Evolutionary conservation across 345 rosid genomes (phyloP), one percentile per base, ranked within the genome.

Genomic region (Camelina laxa): DNA sequence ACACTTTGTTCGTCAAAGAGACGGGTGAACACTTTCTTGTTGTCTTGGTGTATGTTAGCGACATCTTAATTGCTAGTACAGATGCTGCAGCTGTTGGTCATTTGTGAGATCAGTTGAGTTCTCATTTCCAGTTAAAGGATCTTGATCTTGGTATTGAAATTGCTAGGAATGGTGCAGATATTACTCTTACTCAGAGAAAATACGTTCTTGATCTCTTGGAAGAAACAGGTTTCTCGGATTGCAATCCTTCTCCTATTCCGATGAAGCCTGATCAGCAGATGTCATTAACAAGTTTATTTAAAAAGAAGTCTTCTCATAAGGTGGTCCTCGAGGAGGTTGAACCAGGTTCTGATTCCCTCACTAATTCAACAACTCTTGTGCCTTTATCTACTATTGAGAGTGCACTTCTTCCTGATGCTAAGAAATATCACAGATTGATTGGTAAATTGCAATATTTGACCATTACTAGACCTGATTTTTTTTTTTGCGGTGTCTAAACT

Each of bases 331-430:
- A 22, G 24, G 24, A 22, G 2, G 2, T 1, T 22, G 24, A 22
- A 22, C 24, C 24, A 1, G 2, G 24, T 22, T 22, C 24, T 1
- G 24, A 22, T 2, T 22, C 24, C 2, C 24, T 22, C 2, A 3
- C 2, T 22, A n/a, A n/a, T 22, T 22, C 24, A 22, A 2, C 24
- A 22, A 1, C 24, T 22, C n/a, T n/a, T n/a, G n/a, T n/a, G n/a
- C 24, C 24, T 22, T 22, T 22, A 22, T 22, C 24, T 22, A 1
- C 3, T 22, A 0, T 22, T 6, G 12, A 4, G 2, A 48, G 48
- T 5, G 1, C 0, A 0, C 0, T 13, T 1, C 0, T 20, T 0
- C 1, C 0, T 0, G 30, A 60, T 11, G 0, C 0, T 0, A 39
- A 21, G 1, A 3, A 3, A 0, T 42, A 1, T 13, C 0, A 3